Evolutionary conservation across 2,329 filamentous ascomycete genomes (phyloP).

Genomic region (Colletotrichum tofieldiae): DNA sequence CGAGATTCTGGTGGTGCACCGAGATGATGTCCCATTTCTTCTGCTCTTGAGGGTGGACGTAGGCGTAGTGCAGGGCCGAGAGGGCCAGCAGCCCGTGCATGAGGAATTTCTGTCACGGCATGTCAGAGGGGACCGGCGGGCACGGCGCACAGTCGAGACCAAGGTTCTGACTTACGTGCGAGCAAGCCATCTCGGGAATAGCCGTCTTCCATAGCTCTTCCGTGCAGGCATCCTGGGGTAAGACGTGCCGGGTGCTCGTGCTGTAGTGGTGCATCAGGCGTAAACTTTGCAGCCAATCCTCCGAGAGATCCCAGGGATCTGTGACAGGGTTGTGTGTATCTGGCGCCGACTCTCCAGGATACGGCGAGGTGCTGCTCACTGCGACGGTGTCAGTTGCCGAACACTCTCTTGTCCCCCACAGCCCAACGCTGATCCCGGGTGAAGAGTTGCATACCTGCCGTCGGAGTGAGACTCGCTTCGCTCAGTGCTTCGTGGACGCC

Average conservation of each 20-base stretch:
- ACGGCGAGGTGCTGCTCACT: conserved; percentile 29
- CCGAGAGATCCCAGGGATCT: conserved; percentile 44
- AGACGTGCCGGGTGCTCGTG: conserved; percentile 48
- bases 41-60: conserved; percentile 46
- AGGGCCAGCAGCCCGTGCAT: conserved; percentile 53
- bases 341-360: conserved; percentile 4
- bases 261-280: conserved; percentile 56
- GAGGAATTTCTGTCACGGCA: conserved; percentile 46
- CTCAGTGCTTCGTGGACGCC: conserved; percentile 1
- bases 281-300: conserved; percentile 53
- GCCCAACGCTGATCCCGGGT: background rate
- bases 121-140: background rate
- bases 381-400: background rate
- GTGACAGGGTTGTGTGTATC: conserved; percentile 4
- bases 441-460: conserved; percentile 19
- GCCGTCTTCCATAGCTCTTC: conserved; percentile 41
- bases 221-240: conserved; percentile 46
- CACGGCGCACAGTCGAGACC: background rate
- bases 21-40: conserved; percentile 48
- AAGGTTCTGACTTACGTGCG: conserved; percentile 26
- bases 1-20: conserved; percentile 53
- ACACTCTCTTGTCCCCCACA: background rate
- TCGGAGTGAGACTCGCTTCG: conserved; percentile 34
- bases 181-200: conserved; percentile 38
- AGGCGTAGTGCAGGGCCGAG: conserved; percentile 51